phyloP scores from a whole-genome alignment of 331 rosid species.

The Quercus lobata region DNA sequence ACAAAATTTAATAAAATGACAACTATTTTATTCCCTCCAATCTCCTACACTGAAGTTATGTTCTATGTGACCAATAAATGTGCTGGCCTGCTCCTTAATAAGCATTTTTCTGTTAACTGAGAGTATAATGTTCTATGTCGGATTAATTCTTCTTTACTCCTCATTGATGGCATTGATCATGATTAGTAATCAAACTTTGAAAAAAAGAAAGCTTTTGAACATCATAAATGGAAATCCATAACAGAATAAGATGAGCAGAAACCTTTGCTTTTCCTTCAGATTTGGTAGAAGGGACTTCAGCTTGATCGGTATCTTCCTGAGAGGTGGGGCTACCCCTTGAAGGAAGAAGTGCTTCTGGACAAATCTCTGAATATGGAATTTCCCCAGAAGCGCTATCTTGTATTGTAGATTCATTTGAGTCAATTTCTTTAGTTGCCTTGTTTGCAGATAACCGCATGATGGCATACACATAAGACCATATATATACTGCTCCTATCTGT shows the following conservation, averaged over 20 bases:
- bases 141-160: too few species aligned
- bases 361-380: constrained; percentile 18
- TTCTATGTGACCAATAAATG: not conserved
- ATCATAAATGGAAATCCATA: not conserved
- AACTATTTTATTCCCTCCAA: not conserved
- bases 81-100: too few species aligned
- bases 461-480: constrained; percentile 38
- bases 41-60: not conserved
- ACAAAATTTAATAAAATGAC: too few species aligned
- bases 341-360: constrained; percentile 3
- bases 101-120: too few species aligned
- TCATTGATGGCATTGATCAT: not conserved
- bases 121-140: too few species aligned
- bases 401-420: constrained; percentile 8
- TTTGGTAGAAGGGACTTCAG: constrained; percentile 16
- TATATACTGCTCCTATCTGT: constrained; percentile 32
- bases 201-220: not conserved
- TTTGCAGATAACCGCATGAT: constrained; percentile 25
- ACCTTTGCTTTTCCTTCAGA: constrained; percentile 16
- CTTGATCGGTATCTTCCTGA: constrained; percentile 18
- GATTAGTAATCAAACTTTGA: not conserved
- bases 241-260: not conserved
- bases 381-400: not conserved
- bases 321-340: constrained; percentile 1
- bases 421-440: constrained; percentile 17